Percentiles rank a stretch among this genome's conserved stretches.
Conservation (phyloP, 1,139 yeast genomes). For the Kodamaea arcana region DNA sequence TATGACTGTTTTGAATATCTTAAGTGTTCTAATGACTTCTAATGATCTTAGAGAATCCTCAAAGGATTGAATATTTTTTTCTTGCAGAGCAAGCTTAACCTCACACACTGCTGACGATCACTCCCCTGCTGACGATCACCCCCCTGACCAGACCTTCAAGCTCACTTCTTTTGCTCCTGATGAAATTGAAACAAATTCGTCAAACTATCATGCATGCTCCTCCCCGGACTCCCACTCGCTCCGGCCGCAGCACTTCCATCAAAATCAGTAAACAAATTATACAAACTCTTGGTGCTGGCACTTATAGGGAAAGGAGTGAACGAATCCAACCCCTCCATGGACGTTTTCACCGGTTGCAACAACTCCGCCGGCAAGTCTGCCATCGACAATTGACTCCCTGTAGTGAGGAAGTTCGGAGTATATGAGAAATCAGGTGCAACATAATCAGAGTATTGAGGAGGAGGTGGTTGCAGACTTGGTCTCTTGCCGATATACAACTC, state of each 20-base stretch:
- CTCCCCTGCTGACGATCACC: too few species aligned
- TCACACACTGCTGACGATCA: too few species aligned
- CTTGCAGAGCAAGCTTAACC: too few species aligned
- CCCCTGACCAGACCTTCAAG: too few species aligned
- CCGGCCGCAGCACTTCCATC: conserved; percentile 18
- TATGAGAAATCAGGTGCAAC: not conserved
- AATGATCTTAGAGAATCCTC: too few species aligned
- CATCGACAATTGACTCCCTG: conserved; percentile 1
- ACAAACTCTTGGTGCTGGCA: conserved; percentile 15
- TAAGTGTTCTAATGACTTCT: too few species aligned
- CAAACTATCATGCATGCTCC: conserved; percentile 15
- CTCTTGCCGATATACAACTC: not conserved
- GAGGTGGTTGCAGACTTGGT: not conserved
- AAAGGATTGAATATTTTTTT: too few species aligned
- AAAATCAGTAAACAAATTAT: conserved; percentile 25
- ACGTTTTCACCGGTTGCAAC: not conserved
- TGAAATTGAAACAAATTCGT: conserved; percentile 28
- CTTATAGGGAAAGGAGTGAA: conserved; percentile 1
- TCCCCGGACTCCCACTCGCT: conserved; percentile 2
- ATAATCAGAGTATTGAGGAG: not conserved
- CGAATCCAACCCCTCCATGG: conserved; percentile 1
- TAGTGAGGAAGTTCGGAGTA: not conserved
- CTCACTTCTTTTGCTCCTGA: conserved; percentile 4
- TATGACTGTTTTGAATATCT: too few species aligned
- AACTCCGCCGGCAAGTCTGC: conserved; percentile 1